A percentile compares a stretch with the other conserved stretches of the same genome.
These are phyloP conservation scores for Gossypium arboreum DNA, from an alignment of 345 rosid genomes.

Conservation along the genomic window DNA sequence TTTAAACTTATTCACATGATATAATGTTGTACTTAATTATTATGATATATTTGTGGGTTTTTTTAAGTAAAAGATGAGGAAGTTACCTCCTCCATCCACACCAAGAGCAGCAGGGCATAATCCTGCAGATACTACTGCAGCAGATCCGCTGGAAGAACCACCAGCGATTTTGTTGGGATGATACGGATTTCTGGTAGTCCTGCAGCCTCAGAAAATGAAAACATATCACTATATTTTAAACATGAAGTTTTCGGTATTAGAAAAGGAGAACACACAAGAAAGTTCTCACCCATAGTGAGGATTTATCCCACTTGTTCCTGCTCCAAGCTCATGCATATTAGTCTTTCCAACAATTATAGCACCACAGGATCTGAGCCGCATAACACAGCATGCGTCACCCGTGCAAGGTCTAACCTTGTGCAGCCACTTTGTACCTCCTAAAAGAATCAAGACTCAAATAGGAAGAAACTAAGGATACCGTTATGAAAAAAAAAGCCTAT, in stretches of 20 bases:
- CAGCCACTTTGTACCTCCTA: conserved; percentile 80
- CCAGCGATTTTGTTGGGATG: conserved; percentile 45
- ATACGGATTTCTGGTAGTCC: conserved; percentile 61
- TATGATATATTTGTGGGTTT: background rate
- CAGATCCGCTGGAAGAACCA: conserved; percentile 79
- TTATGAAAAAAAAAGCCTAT: background rate
- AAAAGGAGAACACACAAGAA: background rate
- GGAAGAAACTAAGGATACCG: background rate
- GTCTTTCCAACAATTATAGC: conserved; percentile 68
- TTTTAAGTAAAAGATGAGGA: background rate
- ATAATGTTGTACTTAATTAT: background rate
- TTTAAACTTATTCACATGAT: background rate
- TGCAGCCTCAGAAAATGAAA: conserved; percentile 15
- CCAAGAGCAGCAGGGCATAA: conserved; percentile 76
- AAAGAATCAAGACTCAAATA: background rate
- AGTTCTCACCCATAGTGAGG: conserved; percentile 61
- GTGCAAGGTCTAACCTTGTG: conserved; percentile 49
- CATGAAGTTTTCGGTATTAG: background rate
- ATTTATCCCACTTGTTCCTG: conserved; percentile 75
- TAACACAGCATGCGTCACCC: conserved; percentile 54
- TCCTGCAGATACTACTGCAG: conserved; percentile 72
- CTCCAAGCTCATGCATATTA: conserved; percentile 84
- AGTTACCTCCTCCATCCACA: conserved; percentile 76
- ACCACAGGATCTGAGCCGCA: conserved; percentile 58
- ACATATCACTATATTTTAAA: background rate